Percentiles rank a stretch among this genome's conserved stretches.
Evolutionary conservation across 2,329 filamentous ascomycete species (phyloP).

Genomic region (Ophiocordyceps camponoti-rufipedis): DNA sequence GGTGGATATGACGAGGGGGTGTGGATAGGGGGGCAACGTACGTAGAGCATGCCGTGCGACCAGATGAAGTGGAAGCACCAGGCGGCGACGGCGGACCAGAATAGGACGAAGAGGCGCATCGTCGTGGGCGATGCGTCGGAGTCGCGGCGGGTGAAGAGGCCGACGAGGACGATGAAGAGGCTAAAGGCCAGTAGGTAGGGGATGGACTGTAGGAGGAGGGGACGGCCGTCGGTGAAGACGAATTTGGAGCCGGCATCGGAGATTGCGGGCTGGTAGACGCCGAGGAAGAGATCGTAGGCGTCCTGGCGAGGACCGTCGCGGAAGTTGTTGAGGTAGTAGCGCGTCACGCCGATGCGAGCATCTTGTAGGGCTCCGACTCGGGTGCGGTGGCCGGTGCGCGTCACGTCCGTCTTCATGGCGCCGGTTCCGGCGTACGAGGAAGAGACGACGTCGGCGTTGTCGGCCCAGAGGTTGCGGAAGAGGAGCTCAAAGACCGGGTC

Average conservation of each 20-base stretch:
- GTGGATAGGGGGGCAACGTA: conserved; percentile 33
- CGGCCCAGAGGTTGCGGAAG: conserved; percentile 96
- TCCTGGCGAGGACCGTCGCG: conserved; percentile 85
- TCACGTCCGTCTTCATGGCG: conserved; percentile 95
- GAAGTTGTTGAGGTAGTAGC: conserved; percentile 92
- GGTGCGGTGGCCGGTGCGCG: conserved; percentile 79
- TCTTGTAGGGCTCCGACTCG: conserved; percentile 74
- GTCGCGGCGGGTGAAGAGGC: conserved; percentile 50
- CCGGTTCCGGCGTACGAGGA: conserved; percentile 89
- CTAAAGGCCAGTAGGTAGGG: conserved; percentile 81
- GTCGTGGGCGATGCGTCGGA: conserved; percentile 66
- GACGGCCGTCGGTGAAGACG: conserved; percentile 70
- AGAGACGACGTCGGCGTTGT: conserved; percentile 93
- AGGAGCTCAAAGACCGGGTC: conserved; percentile 71
- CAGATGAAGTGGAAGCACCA: conserved; percentile 66
- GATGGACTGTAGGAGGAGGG: conserved; percentile 78
- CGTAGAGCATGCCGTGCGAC: conserved; percentile 79
- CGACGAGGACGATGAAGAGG: conserved; percentile 64
- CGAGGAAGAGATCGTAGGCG: conserved; percentile 86
- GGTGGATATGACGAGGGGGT: background rate
- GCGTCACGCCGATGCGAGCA: conserved; percentile 68
- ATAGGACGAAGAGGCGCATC: conserved; percentile 60
- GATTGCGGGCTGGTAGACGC: conserved; percentile 60
- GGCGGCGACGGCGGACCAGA: conserved; percentile 53
- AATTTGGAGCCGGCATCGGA: conserved; percentile 52